Conservation (phyloP, 202 grass and related monocot genomes). For the Musa balbisiana region DNA sequence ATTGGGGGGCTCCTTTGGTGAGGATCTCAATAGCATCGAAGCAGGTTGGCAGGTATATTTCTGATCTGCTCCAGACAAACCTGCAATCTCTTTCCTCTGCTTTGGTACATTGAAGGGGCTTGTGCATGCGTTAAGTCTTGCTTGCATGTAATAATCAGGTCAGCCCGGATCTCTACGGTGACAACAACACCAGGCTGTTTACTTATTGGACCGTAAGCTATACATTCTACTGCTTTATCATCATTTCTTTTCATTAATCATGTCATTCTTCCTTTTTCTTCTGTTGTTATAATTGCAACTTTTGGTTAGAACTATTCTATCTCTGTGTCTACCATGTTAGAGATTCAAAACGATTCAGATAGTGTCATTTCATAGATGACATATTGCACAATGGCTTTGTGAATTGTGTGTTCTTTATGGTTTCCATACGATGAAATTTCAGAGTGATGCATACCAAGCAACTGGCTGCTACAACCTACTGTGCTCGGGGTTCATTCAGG, state of each 20-base stretch:
- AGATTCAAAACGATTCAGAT: background rate
- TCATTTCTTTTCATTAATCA: background rate
- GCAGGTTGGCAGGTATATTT: conserved; percentile 21
- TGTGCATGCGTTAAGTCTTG: background rate
- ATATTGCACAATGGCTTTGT: no score
- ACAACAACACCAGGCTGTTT: conserved; percentile 92
- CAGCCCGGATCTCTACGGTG: conserved; percentile 91
- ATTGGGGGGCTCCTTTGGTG: background rate
- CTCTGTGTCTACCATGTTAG: no score
- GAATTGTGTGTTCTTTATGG: no score
- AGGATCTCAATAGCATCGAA: conserved; percentile 15
- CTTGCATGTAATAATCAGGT: conserved; percentile 41
- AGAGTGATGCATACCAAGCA: conserved; percentile 92
- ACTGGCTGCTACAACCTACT: conserved; percentile 95
- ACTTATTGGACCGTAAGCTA: conserved; percentile 90
- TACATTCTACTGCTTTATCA: background rate
- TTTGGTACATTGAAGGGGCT: background rate
- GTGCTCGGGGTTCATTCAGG: conserved; percentile 82
- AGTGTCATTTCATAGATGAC: background rate
- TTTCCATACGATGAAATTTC: background rate
- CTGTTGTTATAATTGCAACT: no score
- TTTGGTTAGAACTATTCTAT: no score
- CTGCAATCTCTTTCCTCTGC: background rate
- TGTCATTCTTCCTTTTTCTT: no score
- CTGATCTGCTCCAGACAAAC: background rate